Base-by-base conservation (phyloP, 2,329 filamentous ascomycete genomes). In the Fusarium coffeatum region DNA sequence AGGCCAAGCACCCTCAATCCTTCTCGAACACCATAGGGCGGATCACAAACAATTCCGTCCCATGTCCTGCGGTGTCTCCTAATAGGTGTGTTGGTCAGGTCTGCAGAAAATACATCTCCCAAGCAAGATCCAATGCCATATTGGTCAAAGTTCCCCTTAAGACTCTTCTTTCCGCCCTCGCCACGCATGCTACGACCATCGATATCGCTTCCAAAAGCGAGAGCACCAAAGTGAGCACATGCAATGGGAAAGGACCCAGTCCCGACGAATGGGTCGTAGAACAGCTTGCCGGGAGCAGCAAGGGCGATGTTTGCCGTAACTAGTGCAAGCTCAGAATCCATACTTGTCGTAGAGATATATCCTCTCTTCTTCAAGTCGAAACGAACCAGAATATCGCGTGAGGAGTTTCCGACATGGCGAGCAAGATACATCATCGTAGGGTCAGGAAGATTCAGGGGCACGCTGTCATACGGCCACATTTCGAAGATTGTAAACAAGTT, bases 321-420 rank as follows among this genome's bases (percentile, higher is more conserved):
- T 2, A 99, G 86, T 15, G 94, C 93, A 45, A 99, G 85, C 79
- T 98, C 96, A 0, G 95, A 92, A 78, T 99, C 96, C 96, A 99
- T 98, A 47, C 93, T 96, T 0, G 96, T 99, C 1, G 95, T 98
- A 72, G 92, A 93, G 74, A 99, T 98, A 78, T 99, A 99, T 41
- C 87, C 87, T 28, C 96, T 86, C 80, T 97, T 97, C 84, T 99
- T 99, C 23, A 99, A 85, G 78, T 97, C 94, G 76, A 94, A 97
- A 25, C 87, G 91, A 37, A 87, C 83, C 32, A 93, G 85, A 8
- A 90, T 84, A 55, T 92, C 88, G 46, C 95, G 87, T 5, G 87
- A 87, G 4, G 92, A 90, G 15, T 83, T 82, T 3, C 85, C 90
- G 25, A 98, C 78, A 59, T 88, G 88, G 11, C 94, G 89, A 13